These are phyloP conservation scores for Leccinum olivaceopallidum DNA, from an alignment of 768 basidiomycete genomes.

Conservation along the genomic window DNA sequence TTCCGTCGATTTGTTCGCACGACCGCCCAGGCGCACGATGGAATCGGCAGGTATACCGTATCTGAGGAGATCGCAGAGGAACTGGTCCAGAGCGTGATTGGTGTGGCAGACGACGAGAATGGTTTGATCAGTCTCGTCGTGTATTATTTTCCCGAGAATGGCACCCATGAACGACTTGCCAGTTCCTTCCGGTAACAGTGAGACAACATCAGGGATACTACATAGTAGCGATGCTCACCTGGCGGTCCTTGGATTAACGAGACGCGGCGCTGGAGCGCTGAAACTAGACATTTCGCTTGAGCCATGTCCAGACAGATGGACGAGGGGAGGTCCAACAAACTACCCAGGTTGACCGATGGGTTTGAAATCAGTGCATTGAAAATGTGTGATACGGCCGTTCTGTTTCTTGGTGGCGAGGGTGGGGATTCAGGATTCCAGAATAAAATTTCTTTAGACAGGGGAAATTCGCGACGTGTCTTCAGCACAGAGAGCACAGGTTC, in stretches of 20 bases:
- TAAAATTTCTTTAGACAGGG: constrained; percentile 52
- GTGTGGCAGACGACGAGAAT: constrained; percentile 73
- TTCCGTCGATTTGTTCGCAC: constrained; percentile 49
- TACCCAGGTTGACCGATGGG: constrained; percentile 40
- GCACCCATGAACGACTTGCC: constrained; percentile 75
- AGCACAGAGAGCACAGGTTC: constrained; percentile 61
- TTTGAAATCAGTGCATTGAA: constrained; percentile 30
- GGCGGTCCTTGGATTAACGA: constrained; percentile 73
- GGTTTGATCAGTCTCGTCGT: constrained; percentile 43
- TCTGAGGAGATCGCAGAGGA: constrained; percentile 58
- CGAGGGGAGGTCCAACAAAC: constrained; percentile 35
- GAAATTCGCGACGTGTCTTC: constrained; percentile 35
- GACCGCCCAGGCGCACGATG: constrained; percentile 60
- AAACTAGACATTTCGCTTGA: constrained; percentile 46
- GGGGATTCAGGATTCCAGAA: constrained; percentile 44
- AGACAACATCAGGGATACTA: not conserved
- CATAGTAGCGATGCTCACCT: constrained; percentile 37
- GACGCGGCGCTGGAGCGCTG: constrained; percentile 53
- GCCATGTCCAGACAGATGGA: constrained; percentile 49
- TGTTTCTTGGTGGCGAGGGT: not conserved
- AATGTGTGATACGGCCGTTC: constrained; percentile 11
- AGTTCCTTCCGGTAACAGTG: constrained; percentile 45
- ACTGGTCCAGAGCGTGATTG: constrained; percentile 72
- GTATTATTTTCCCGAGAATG: constrained; percentile 57
- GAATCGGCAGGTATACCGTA: constrained; percentile 50